Evolutionary conservation across 1,284 basidiomycete species (phyloP).

Genomic region (Bondarzewia mesenterica): DNA sequence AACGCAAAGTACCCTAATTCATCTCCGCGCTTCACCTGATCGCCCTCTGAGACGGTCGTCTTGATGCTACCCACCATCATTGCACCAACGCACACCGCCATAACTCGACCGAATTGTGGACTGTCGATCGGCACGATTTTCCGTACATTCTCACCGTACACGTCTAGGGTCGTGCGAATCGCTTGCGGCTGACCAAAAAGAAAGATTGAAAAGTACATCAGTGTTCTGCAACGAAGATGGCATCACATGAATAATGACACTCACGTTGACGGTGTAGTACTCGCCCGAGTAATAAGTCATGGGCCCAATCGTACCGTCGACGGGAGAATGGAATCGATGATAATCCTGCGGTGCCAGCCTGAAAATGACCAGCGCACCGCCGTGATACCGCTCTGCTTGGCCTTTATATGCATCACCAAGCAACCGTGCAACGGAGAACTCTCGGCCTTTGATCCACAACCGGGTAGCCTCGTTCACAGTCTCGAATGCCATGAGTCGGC

Average conservation of each 20-base stretch:
- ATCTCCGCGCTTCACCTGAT: constrained; percentile 73
- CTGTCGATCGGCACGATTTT: constrained; percentile 88
- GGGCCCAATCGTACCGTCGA: constrained; percentile 75
- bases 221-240: too few relatives aligned
- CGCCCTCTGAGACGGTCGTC: constrained; percentile 80
- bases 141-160: constrained; percentile 90
- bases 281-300: constrained; percentile 80
- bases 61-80: constrained; percentile 94
- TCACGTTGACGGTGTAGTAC: constrained; percentile 88
- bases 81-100: constrained; percentile 84
- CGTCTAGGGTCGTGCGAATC: constrained; percentile 76
- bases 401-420: constrained; percentile 74
- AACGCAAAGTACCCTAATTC: constrained; percentile 95
- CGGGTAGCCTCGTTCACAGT: constrained; percentile 78
- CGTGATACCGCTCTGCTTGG: constrained; percentile 61
- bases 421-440: constrained; percentile 77
- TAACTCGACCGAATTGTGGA: constrained; percentile 80
- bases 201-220: constrained; percentile 4
- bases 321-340: constrained; percentile 92
- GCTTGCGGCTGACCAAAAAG: constrained; percentile 58
- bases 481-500: constrained; percentile 90
- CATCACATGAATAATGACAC: too few relatives aligned
- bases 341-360: constrained; percentile 95
- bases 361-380: constrained; percentile 81
- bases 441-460: constrained; percentile 96